Conservation (phyloP, 306 rosid genomes). For the Prunus fruticosa region DNA sequence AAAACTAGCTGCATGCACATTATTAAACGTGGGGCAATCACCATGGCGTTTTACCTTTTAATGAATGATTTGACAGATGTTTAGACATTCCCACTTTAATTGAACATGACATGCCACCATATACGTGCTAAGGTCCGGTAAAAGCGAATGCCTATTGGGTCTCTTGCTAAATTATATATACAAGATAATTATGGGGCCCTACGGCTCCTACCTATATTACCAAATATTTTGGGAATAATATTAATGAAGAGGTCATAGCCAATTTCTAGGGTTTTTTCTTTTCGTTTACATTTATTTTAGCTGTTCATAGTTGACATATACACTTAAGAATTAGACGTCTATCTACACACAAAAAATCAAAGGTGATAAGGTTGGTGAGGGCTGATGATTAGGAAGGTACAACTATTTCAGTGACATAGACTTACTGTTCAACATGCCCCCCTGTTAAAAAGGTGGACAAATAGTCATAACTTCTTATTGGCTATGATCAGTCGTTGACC, state of each 20-base stretch:
- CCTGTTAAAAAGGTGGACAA: background rate
- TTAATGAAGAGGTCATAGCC: background rate
- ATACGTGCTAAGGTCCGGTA: background rate
- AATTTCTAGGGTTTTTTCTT: background rate
- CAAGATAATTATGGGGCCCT: background rate
- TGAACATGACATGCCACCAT: slow-evolving; percentile 2
- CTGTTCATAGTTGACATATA: background rate
- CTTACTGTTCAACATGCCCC: slow-evolving; percentile 1
- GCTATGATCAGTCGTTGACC: background rate
- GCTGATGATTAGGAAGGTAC: background rate
- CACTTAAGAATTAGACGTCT: background rate
- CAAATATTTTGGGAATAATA: background rate
- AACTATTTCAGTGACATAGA: background rate
- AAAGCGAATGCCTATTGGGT: background rate
- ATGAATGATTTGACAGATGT: background rate
- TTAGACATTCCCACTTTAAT: background rate
- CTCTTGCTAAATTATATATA: background rate
- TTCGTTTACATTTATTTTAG: background rate
- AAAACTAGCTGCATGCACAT: background rate
- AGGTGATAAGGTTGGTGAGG: slow-evolving; percentile 2
- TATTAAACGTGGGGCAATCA: background rate
- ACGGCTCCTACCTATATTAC: background rate
- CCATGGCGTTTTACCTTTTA: background rate
- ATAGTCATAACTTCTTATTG: background rate
- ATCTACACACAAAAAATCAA: background rate